Percentiles rank a stretch among this genome's conserved stretches.
Evolutionary conservation across 2,329 filamentous ascomycete species (phyloP).

Genomic region (Rugonectria rugulosa): DNA sequence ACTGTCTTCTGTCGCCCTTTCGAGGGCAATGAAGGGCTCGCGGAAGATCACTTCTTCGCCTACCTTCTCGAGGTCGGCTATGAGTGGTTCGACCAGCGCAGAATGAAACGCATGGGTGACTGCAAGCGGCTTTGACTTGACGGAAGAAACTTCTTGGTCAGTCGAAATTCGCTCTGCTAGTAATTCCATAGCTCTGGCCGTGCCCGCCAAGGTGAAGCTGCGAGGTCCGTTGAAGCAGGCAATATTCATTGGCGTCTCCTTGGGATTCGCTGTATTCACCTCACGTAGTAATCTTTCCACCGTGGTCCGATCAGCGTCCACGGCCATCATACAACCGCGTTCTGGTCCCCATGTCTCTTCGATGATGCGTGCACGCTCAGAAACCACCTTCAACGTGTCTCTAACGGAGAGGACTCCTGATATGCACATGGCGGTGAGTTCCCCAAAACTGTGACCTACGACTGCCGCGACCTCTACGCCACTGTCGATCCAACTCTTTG

Average conservation of each 20-base stretch:
- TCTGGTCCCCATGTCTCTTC: slow-evolving; percentile 43
- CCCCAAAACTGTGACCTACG: slow-evolving; percentile 49
- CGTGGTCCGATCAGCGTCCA: too few relatives aligned
- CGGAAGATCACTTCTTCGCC: too few relatives aligned
- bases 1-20: slow-evolving; percentile 15
- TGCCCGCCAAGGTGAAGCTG: slow-evolving; percentile 23
- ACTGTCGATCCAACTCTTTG: slow-evolving; percentile 30
- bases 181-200: slow-evolving; percentile 11
- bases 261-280: too few relatives aligned
- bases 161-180: too few relatives aligned
- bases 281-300: too few relatives aligned
- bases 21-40: slow-evolving; percentile 21
- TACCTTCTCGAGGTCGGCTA: too few relatives aligned
- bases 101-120: slow-evolving; percentile 29
- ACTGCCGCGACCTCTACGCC: slow-evolving; percentile 24
- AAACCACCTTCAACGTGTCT: slow-evolving; percentile 42
- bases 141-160: too few relatives aligned
- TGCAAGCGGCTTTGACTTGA: slow-evolving; percentile 16
- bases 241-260: too few relatives aligned
- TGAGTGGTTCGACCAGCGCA: slow-evolving; percentile 18
- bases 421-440: slow-evolving; percentile 47
- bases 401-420: slow-evolving; percentile 41
- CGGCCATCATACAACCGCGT: slow-evolving; percentile 44
- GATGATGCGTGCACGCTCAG: slow-evolving; percentile 43
- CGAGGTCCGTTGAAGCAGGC: slow-evolving; percentile 26